A percentile compares a stretch with the other conserved stretches of the same genome.
phyloP scores from a whole-genome alignment of 345 rosid genomes.

The Eucalyptus sp. region DNA sequence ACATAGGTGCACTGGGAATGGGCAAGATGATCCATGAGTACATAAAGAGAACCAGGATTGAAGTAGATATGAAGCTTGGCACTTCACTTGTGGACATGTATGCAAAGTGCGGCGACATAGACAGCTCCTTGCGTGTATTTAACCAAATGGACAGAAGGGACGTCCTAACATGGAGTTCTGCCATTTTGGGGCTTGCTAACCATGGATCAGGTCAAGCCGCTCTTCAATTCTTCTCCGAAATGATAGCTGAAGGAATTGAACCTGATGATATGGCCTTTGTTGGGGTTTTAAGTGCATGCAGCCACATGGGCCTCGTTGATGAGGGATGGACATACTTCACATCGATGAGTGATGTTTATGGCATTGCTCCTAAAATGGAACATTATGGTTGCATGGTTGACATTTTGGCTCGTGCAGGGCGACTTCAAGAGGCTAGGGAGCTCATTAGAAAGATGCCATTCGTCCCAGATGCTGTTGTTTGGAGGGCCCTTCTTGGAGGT shows the following conservation, averaged over 20 bases:
- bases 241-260: constrained; percentile 1
- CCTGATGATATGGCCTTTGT: constrained; percentile 10
- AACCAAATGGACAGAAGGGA: constrained; percentile 2
- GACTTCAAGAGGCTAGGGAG: not conserved
- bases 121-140: constrained; percentile 5
- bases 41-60: constrained; percentile 1
- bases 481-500: constrained; percentile 2
- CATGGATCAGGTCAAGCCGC: constrained; percentile 5
- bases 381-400: constrained; percentile 13
- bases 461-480: not conserved
- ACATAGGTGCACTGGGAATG: constrained; percentile 1
- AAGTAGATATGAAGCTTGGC: constrained; percentile 5
- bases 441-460: not conserved
- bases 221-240: not conserved
- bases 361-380: not conserved
- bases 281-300: constrained; percentile 7
- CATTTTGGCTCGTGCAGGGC: constrained; percentile 1
- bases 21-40: constrained; percentile 4
- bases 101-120: constrained; percentile 9
- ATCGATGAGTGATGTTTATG: not conserved
- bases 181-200: constrained; percentile 12
- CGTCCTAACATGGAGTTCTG: constrained; percentile 9
- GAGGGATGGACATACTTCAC: not conserved
- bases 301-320: constrained; percentile 7
- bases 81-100: constrained; percentile 15